Percentiles rank a stretch among this genome's conserved stretches.
Evolutionary conservation across 2,329 filamentous ascomycete genomes (phyloP).

Genomic region (Hirsutella thompsonii): DNA sequence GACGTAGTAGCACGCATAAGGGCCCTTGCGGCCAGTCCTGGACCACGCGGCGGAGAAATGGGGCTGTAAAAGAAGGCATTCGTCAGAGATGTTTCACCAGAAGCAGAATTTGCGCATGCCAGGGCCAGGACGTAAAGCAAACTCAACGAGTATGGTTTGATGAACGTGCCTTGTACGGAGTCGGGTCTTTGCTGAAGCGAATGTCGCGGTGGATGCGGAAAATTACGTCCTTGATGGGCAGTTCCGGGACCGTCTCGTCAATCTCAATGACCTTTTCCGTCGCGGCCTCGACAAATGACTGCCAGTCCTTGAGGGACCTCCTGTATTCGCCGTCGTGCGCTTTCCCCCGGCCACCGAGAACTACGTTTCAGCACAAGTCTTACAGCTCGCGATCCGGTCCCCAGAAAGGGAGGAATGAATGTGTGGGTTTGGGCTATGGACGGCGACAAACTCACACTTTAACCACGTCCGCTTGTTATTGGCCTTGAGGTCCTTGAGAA

Average conservation of each 20-base stretch:
- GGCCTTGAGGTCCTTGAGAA: constrained; percentile 43
- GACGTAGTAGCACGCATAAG: constrained; percentile 81
- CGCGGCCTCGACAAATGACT: constrained; percentile 61
- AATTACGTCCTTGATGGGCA: constrained; percentile 74
- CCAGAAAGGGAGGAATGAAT: too few species aligned
- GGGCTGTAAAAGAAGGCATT: constrained; percentile 32
- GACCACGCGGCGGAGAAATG: constrained; percentile 82
- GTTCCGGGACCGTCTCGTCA: constrained; percentile 74
- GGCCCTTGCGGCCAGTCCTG: constrained; percentile 74
- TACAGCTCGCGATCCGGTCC: too few species aligned
- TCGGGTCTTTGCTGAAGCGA: constrained; percentile 71
- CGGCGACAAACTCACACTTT: constrained; percentile 29
- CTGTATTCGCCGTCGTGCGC: constrained; percentile 73
- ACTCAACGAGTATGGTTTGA: too few species aligned
- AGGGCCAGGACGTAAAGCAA: too few species aligned
- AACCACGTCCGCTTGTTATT: constrained; percentile 49
- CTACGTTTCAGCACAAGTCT: too few species aligned
- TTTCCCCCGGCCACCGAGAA: too few species aligned
- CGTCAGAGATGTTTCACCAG: neutral
- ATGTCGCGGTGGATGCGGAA: constrained; percentile 84
- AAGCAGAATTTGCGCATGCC: too few species aligned
- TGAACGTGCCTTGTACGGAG: constrained; percentile 56
- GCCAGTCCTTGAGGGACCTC: constrained; percentile 67
- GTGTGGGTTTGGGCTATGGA: neutral
- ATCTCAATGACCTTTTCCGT: constrained; percentile 56